These are phyloP conservation scores for Ceratobasidium sp. DNA, from an alignment of 1,284 basidiomycete genomes.

Conservation along the genomic window DNA sequence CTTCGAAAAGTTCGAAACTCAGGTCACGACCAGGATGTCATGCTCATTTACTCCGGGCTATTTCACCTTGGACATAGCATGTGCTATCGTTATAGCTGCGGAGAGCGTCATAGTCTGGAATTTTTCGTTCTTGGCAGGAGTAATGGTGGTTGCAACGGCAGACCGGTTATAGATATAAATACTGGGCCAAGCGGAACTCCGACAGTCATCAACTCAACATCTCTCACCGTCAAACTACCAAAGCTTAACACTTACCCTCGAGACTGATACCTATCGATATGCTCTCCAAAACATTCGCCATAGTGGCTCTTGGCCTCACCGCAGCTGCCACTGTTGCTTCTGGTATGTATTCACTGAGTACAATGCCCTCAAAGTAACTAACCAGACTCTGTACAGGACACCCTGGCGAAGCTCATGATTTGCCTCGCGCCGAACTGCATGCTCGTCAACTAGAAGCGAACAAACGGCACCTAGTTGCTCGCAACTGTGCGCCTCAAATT, in stretches of 20 bases:
- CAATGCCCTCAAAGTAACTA: background rate
- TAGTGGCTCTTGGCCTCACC: slow-evolving; percentile 21
- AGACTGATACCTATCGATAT: background rate
- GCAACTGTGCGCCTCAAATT: slow-evolving; percentile 37
- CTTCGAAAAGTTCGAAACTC: background rate
- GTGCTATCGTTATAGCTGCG: background rate
- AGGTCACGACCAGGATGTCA: background rate
- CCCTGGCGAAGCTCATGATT: slow-evolving; percentile 15
- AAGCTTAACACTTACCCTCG: background rate
- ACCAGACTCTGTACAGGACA: background rate
- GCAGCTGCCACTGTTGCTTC: slow-evolving; percentile 20
- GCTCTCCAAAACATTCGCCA: slow-evolving; percentile 23
- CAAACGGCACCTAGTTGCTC: slow-evolving; percentile 30
- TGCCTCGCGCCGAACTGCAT: slow-evolving; percentile 26
- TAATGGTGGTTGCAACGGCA: background rate
- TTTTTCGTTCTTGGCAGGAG: background rate
- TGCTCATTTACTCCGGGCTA: background rate
- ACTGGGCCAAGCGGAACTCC: no score
- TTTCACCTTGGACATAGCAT: background rate
- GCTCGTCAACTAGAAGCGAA: slow-evolving; percentile 33
- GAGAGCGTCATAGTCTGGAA: background rate
- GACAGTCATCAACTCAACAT: background rate
- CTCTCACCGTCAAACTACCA: background rate
- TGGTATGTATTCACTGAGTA: background rate
- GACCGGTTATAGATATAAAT: no score